Evolutionary conservation across 2,329 filamentous ascomycete species (phyloP).

Genomic region (Sporothrix luriei): DNA sequence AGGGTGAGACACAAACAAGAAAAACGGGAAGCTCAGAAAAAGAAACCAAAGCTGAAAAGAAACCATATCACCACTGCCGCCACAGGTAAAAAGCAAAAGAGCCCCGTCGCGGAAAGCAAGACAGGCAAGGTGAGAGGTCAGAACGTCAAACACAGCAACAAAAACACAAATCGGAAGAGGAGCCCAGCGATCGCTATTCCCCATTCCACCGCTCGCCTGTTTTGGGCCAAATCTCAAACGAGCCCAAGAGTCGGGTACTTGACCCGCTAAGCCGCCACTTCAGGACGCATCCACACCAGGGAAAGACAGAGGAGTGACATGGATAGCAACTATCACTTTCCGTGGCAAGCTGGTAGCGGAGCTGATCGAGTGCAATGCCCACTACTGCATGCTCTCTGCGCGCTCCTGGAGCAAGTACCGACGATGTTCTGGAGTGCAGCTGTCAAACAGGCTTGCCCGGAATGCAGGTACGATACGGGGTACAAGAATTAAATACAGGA

Average conservation of each 20-base stretch:
- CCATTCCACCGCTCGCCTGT: constrained; percentile 28
- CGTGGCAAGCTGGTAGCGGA: constrained; percentile 5
- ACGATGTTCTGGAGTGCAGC: constrained; percentile 14
- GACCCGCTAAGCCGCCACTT: constrained; percentile 30
- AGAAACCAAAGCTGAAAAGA: constrained; percentile 7
- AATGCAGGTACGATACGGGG: constrained; percentile 15
- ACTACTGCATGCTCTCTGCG: constrained; percentile 30
- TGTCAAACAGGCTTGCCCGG: constrained; percentile 8
- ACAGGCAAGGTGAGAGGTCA: neutral
- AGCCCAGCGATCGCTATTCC: constrained; percentile 32
- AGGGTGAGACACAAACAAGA: constrained; percentile 21
- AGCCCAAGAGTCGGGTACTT: constrained; percentile 31
- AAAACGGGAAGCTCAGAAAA: constrained; percentile 9
- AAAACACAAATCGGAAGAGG: constrained; percentile 21
- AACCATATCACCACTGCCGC: neutral
- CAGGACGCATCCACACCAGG: constrained; percentile 21
- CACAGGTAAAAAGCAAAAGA: neutral
- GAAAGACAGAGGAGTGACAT: constrained; percentile 12
- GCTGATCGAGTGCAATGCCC: constrained; percentile 19
- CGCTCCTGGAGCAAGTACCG: constrained; percentile 19
- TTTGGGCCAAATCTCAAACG: constrained; percentile 32
- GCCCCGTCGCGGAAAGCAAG: neutral
- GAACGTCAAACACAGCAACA: constrained; percentile 16
- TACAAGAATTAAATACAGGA: neutral
- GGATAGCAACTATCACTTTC: constrained; percentile 8